phyloP scores from a whole-genome alignment of 139 green algal genomes.

The Chlorokybus atmophyticus region DNA sequence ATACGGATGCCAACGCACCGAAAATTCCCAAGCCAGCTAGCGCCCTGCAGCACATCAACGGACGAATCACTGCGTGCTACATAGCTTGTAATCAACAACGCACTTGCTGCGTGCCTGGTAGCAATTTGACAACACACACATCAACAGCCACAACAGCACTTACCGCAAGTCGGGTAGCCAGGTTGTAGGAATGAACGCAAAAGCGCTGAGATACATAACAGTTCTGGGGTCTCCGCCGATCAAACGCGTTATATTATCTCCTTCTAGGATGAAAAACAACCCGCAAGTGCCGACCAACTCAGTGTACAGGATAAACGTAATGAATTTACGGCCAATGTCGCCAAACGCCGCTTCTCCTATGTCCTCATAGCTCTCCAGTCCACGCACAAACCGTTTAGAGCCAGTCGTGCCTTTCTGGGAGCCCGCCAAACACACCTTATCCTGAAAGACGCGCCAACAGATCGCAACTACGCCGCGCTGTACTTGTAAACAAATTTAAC shows the following conservation, averaged over 20 bases:
- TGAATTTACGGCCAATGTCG: conserved; percentile 29
- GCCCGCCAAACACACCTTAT: too few species aligned
- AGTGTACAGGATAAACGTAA: conserved; percentile 52
- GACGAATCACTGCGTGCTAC: too few species aligned
- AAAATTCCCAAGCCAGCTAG: conserved; percentile 47
- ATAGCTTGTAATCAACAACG: too few species aligned
- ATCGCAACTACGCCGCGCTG: too few species aligned
- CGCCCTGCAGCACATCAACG: too few species aligned
- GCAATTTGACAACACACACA: too few species aligned
- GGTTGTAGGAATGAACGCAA: conserved; percentile 50
- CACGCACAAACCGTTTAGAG: too few species aligned
- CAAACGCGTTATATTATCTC: background rate
- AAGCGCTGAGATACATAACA: conserved; percentile 11
- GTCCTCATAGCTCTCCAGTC: conserved; percentile 19
- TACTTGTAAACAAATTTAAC: too few species aligned
- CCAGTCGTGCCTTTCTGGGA: too few species aligned
- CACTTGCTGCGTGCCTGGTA: too few species aligned
- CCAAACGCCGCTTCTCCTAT: conserved; percentile 43
- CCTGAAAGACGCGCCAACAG: too few species aligned
- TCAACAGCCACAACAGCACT: too few species aligned
- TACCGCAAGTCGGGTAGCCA: conserved; percentile 50
- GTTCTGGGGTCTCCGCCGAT: background rate
- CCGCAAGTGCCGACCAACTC: conserved; percentile 60
- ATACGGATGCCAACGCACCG: conserved; percentile 34
- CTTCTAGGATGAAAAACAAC: conserved; percentile 22